Evolutionary conservation across 2,329 filamentous ascomycete genomes (phyloP), one percentile per base, ranked within the genome.

Genomic region (Exophiala dermatitidis): DNA sequence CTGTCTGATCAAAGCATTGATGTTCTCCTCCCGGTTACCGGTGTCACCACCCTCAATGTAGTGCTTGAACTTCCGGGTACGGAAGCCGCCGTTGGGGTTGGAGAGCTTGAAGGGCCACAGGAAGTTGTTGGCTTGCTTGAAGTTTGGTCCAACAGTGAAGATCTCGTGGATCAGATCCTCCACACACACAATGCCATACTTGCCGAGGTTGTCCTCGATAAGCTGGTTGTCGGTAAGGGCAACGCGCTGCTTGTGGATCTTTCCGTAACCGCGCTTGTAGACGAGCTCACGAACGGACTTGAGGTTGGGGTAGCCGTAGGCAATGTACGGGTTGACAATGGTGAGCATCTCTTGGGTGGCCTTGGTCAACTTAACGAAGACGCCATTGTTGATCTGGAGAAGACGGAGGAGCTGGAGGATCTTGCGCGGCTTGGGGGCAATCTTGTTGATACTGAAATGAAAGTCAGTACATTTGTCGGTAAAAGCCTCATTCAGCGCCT

Each of bases 251-350:
- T 95, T 95, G 81, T 96, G 83, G 75, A 96, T 79, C 85, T 97
- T 98, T 73, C 91, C 93, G 77, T 98, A 97, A 70, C 93, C 93
- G 68, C 93, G 91, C 88, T 97, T 98, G 85, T 98, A 98, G 81
- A 98, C 77, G 72, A 98, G 90, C 81, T 98, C 93, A 77, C 94
- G 94, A 75, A 98, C 84, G 72, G 85, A 88, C 87, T 98, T 98
- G 64, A 97, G 86, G 84, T 96, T 97, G 76, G 93, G 93, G 82
- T 97, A 97, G 75, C 93, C 93, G 76, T 97, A 98, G 70, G 93
- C 91, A 68, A 98, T 86, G 84, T 93, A 98, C 67, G 93, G 93
- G 84, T 98, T 93, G 73, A 98, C 89, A 65, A 97, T 84, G 81
- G 93, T 95, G 72, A 95, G 82, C 90, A 95, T 95, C 84, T 95